Percentiles rank a stretch among this genome's conserved stretches.
phyloP scores from a whole-genome alignment of 192 early-diverging fungal species.

The Rhizophagus sp. region DNA sequence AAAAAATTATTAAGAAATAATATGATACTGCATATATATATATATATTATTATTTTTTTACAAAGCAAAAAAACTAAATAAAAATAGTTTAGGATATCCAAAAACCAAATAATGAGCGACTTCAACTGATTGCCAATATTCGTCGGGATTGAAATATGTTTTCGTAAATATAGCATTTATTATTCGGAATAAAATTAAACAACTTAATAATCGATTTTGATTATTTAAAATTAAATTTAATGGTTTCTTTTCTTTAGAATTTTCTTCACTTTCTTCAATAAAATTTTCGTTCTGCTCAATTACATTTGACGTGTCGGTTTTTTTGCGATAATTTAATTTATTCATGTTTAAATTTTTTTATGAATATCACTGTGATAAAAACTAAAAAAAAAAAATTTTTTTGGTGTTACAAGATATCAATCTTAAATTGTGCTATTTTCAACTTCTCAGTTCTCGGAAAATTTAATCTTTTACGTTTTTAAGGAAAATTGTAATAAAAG shows the following conservation, averaged over 20 bases:
- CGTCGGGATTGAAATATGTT: slow-evolving; percentile 94
- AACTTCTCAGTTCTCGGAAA: not conserved
- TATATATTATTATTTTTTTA: too few relatives aligned
- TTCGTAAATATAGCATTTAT: slow-evolving; percentile 58
- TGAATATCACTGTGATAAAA: not conserved
- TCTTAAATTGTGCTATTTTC: not conserved
- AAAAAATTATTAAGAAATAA: slow-evolving; percentile 27
- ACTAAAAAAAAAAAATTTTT: too few relatives aligned
- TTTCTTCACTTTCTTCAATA: not conserved
- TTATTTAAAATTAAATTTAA: not conserved
- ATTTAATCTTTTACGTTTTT: not conserved
- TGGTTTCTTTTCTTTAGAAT: not conserved
- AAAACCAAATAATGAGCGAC: slow-evolving; percentile 86
- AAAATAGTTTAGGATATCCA: slow-evolving; percentile 57
- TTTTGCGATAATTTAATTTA: not conserved
- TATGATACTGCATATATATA: not conserved
- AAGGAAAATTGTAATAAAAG: not conserved
- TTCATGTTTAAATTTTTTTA: not conserved
- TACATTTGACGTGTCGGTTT: not conserved
- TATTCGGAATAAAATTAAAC: slow-evolving; percentile 59
- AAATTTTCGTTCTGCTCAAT: not conserved
- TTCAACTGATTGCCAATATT: slow-evolving; percentile 97
- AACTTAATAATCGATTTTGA: slow-evolving; percentile 27
- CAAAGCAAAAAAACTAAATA: slow-evolving; percentile 10
- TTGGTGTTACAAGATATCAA: not conserved